Evolutionary conservation across 352 stramenopile species (phyloP), one percentile per base, ranked within the genome.

Genomic region (Pythium grandisporangium): DNA sequence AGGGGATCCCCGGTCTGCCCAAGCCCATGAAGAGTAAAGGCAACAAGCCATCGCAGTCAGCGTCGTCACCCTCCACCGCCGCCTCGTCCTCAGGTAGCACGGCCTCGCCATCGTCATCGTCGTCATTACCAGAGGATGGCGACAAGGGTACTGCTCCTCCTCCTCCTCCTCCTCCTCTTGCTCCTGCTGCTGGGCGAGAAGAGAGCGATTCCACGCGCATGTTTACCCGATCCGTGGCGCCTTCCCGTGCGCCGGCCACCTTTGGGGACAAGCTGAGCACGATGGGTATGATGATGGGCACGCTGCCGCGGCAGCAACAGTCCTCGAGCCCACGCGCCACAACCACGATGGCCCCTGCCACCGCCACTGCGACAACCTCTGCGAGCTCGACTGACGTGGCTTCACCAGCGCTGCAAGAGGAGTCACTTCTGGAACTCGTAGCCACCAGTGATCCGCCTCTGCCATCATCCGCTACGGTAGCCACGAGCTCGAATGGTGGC

Each of bases 201-300:
- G 38, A 22, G 4, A 16, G 13, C 38, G 16, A 27, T 17, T 32
- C 42, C 3, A 45, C 26, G 35, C 30, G 38, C 16, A 6, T 58
- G 1, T 36, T 37, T 16, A 43, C 43, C 7, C 52, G 53, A 17
- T 25, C 11, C 6, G 25, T 52, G 4, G 20, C 51, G 10, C 42
- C 49, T 2, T 34, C 51, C 26, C 36, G 49, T 17, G 45, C 45
- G 14, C 39, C 51, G 2, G 43, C 52, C 21, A 32, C 20, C 4
- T 58, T 58, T 27, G 39, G 37, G 5, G 37, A 49, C 34, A 53
- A 48, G 44, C 22, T 49, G 14, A 45, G 25, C 19, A 56, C 48
- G 17, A 56, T 56, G 48, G 48, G 48, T 5, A 26, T 58, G 38
- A 43, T 58, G 33, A 58, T 58, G 51, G 51, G 51, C 37, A 46